Evolutionary conservation across 2,329 filamentous ascomycete genomes (phyloP), one percentile per base, ranked within the genome.

Genomic region (Apiospora malaysiana): DNA sequence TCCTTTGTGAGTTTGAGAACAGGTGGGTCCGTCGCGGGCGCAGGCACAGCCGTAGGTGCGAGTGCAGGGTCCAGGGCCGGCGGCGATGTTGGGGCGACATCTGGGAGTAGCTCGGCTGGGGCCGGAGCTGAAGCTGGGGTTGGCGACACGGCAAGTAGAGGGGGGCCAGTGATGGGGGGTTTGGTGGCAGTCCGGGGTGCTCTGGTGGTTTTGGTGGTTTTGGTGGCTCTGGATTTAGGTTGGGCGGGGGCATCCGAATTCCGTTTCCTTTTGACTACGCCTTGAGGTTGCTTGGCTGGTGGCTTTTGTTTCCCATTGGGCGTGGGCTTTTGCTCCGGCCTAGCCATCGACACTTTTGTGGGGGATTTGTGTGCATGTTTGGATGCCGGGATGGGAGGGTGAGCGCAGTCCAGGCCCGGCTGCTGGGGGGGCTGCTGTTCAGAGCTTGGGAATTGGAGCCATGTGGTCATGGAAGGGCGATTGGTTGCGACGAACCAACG

Each of bases 331-430:
- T 56, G 46, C 67, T 68, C 67, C 18, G 67, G 67, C 46, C 67
- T 68, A 49, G 67, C 67, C 67, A 68, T 68, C 67, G 67, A 68
- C 67, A 40, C 25, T 49, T 68, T 18, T 63, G 56, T 32, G 56
- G 56, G 2, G 56, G 56, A 63, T n/a, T 63, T 63, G 32, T 63
- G 56, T 63, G 56, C 56, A 63, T 63, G 32, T 63, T 63, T 63
- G 56, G 56, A 40, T 63, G 56, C 56, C 32, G 32, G 56, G 56
- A 32, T 63, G 37, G 56, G 18, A n/a, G 56, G 56, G 56, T 40
- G 56, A 63, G 56, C n/a, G 32, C 1, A 9, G 12, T 32, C 6
- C 32, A 12, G 56, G 32, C 32, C 32, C 51, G 27, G 16, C 18
- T 63, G 56, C 56, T 63, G 56, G 56, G 56, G 16, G 8, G 8